A percentile compares a stretch with the other conserved stretches of the same genome.
These are phyloP conservation scores for Astrothelium subdiscretum DNA, from an alignment of 495 filamentous ascomycete genomes.

Conservation along the genomic window DNA sequence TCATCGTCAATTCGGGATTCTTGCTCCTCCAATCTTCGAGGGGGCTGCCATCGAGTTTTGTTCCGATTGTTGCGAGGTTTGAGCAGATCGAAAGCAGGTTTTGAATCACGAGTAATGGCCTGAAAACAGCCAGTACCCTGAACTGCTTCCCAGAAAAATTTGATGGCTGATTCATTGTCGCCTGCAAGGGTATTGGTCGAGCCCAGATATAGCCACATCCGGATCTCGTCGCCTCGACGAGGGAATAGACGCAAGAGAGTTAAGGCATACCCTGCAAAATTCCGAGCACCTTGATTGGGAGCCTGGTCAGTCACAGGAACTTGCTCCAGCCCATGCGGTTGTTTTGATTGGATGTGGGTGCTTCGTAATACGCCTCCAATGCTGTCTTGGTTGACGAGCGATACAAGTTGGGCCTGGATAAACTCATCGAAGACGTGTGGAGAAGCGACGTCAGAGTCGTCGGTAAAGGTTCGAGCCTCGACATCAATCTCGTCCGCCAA, in stretches of 20 bases:
- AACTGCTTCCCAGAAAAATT: slow-evolving; percentile 80
- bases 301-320: slow-evolving; percentile 21
- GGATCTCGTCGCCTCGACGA: slow-evolving; percentile 70
- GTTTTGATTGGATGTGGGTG: slow-evolving; percentile 20
- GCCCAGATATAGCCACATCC: slow-evolving; percentile 86
- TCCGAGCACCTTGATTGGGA: slow-evolving; percentile 36
- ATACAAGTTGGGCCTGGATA: slow-evolving; percentile 40
- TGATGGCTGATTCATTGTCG: slow-evolving; percentile 55
- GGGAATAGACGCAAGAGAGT: slow-evolving; percentile 83
- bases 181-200: slow-evolving; percentile 44
- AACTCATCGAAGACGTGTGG: slow-evolving; percentile 9
- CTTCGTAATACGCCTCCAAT: slow-evolving; percentile 43
- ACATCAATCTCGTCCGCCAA: slow-evolving; percentile 50
- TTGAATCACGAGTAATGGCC: slow-evolving; percentile 48
- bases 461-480: slow-evolving; percentile 19
- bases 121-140: slow-evolving; percentile 54
- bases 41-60: slow-evolving; percentile 13
- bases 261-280: slow-evolving; percentile 76
- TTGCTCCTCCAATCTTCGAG: slow-evolving; percentile 5
- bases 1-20: slow-evolving; percentile 44
- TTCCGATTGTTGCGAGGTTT: slow-evolving; percentile 25
- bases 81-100: slow-evolving; percentile 45
- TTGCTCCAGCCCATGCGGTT: slow-evolving; percentile 26
- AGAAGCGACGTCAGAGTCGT: background rate
- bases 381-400: slow-evolving; percentile 54